Conservation (phyloP, 306 rosid species). For the Corylus avellana region DNA sequence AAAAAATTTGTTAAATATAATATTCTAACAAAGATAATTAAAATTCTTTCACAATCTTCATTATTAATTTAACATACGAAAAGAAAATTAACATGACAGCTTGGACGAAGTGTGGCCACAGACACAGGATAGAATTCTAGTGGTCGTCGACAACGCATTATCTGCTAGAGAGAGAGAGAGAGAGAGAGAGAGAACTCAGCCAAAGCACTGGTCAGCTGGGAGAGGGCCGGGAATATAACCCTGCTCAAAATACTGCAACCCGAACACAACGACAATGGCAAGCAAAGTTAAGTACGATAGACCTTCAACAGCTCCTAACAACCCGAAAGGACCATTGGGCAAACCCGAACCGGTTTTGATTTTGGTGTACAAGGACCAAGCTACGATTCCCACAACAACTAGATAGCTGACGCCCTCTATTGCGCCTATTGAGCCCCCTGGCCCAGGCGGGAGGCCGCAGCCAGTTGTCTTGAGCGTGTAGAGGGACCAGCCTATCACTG, state of each 20-base stretch:
- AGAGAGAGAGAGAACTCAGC: conserved; percentile 33
- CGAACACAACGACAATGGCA: conserved; percentile 72
- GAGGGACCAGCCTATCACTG: conserved; percentile 91
- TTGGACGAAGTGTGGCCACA: conserved; percentile 46
- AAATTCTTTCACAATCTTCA: too few relatives aligned
- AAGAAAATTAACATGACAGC: neutral
- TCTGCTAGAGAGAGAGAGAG: neutral
- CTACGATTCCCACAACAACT: conserved; percentile 72
- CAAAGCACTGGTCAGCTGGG: conserved; percentile 88
- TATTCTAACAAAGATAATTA: too few relatives aligned
- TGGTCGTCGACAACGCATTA: conserved; percentile 28
- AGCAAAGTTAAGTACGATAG: conserved; percentile 60
- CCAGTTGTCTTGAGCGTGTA: conserved; percentile 90
- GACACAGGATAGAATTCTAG: conserved; percentile 33
- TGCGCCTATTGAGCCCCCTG: conserved; percentile 85
- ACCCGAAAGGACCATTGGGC: conserved; percentile 82
- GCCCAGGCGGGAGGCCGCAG: conserved; percentile 93
- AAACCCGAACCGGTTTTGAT: conserved; percentile 84
- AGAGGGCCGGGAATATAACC: conserved; percentile 92
- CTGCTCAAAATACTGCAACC: conserved; percentile 68
- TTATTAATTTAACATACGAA: neutral
- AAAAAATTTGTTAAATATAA: too few relatives aligned
- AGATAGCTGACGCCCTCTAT: conserved; percentile 89
- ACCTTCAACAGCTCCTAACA: conserved; percentile 91
- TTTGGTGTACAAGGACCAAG: conserved; percentile 79